phyloP scores from a whole-genome alignment of 805 yeast species.

The Wickerhamiella hasegawae region DNA sequence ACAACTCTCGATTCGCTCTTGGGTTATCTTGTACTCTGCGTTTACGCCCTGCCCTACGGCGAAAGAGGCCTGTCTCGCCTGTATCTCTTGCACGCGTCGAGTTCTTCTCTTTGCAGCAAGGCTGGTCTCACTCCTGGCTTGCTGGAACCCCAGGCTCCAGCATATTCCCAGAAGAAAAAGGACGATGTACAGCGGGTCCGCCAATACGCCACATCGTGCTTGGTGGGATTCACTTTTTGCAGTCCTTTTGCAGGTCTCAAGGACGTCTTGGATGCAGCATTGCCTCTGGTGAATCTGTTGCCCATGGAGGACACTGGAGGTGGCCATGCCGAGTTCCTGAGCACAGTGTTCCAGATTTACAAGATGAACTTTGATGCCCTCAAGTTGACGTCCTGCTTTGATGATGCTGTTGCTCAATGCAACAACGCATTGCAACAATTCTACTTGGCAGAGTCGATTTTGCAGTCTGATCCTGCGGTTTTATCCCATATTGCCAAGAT shows the following conservation, averaged over 20 bases:
- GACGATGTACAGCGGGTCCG: neutral
- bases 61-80: conserved; percentile 11
- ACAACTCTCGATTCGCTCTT: conserved; percentile 5
- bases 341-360: neutral
- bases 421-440: neutral
- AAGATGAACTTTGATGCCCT: neutral
- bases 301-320: neutral
- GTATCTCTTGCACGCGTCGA: conserved; percentile 10
- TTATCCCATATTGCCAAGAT: neutral
- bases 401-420: neutral
- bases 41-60: conserved; percentile 9
- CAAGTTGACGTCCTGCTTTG: neutral
- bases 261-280: neutral
- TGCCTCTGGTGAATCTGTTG: neutral
- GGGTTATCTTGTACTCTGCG: conserved; percentile 10
- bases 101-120: neutral
- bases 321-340: neutral
- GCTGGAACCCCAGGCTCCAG: neutral
- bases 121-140: neutral
- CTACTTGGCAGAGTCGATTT: neutral
- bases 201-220: neutral
- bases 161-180: neutral
- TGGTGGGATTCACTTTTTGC: conserved; percentile 1
- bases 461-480: neutral
- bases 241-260: neutral